These are phyloP conservation scores for Artomyces pyxidatus DNA, from an alignment of 768 basidiomycete genomes.

Conservation along the genomic window DNA sequence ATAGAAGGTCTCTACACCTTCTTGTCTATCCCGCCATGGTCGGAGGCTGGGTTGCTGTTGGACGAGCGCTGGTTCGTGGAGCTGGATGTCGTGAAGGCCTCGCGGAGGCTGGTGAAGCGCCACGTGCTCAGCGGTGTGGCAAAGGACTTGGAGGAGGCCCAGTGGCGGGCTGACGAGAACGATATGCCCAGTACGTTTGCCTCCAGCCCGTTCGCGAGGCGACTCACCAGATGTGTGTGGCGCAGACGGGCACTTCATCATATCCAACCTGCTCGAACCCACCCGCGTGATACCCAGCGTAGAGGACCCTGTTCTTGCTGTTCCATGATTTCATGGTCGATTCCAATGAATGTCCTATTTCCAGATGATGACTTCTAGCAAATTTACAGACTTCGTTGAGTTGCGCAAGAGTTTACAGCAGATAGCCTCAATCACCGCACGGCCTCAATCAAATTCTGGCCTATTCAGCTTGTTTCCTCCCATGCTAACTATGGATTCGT, in stretches of 20 bases:
- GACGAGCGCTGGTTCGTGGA: slow-evolving; percentile 78
- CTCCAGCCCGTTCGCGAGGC: not conserved
- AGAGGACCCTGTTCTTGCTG: not conserved
- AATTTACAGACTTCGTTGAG: no score
- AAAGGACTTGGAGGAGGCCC: slow-evolving; percentile 52
- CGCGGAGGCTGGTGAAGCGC: slow-evolving; percentile 52
- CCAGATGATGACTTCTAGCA: no score
- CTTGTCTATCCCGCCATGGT: slow-evolving; percentile 69
- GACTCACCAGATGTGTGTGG: not conserved
- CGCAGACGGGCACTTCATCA: not conserved
- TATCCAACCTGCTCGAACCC: not conserved
- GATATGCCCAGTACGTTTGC: slow-evolving; percentile 56
- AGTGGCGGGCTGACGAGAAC: slow-evolving; percentile 67
- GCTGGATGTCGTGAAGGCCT: slow-evolving; percentile 47
- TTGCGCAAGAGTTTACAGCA: no score
- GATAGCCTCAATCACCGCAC: no score
- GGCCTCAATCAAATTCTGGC: no score
- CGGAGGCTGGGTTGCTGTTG: slow-evolving; percentile 47
- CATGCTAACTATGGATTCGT: no score
- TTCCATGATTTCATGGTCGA: no score
- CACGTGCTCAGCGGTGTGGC: slow-evolving; percentile 78
- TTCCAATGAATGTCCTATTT: no score
- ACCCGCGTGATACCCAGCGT: not conserved
- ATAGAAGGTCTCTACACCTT: slow-evolving; percentile 90
- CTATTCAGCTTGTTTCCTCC: no score